These are phyloP conservation scores for Nannizziopsis arthrosporioides DNA, from an alignment of 2,329 filamentous ascomycete genomes.

Conservation along the genomic window DNA sequence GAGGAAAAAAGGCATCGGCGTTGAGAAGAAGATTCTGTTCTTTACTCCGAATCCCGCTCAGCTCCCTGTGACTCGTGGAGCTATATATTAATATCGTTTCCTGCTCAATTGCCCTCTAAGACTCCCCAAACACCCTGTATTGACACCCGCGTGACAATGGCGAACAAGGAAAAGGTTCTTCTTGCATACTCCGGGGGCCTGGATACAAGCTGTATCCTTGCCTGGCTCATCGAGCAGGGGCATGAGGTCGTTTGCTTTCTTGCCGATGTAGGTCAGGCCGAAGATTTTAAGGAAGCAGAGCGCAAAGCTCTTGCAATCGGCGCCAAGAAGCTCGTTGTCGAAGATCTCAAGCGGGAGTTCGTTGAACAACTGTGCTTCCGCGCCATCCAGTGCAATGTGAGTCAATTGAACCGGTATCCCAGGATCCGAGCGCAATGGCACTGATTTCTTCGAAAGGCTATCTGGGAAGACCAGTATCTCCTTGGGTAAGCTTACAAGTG, in stretches of 20 bases:
- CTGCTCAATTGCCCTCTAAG: not conserved
- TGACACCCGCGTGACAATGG: conserved; percentile 9
- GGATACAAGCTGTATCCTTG: conserved; percentile 48
- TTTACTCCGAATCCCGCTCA: too few species aligned
- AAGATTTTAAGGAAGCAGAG: conserved; percentile 62
- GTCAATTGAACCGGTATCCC: conserved; percentile 1
- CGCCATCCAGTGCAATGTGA: conserved; percentile 58
- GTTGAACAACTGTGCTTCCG: conserved; percentile 71
- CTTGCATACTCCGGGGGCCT: conserved; percentile 41
- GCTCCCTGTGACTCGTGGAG: not conserved
- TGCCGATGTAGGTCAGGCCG: conserved; percentile 62
- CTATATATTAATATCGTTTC: not conserved
- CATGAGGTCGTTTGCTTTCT: conserved; percentile 54
- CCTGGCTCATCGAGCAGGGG: conserved; percentile 35
- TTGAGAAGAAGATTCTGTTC: too few species aligned
- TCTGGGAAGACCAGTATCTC: conserved; percentile 57
- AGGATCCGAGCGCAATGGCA: conserved; percentile 18
- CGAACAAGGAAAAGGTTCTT: conserved; percentile 22
- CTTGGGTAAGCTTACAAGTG: conserved; percentile 33
- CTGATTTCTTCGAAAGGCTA: conserved; percentile 37
- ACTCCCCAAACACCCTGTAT: not conserved
- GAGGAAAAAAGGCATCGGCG: too few species aligned
- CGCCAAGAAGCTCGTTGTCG: conserved; percentile 51
- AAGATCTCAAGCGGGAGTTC: conserved; percentile 61
- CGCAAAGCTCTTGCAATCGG: conserved; percentile 60